Percentiles rank a stretch among this genome's conserved stretches.
Conservation (phyloP, 768 basidiomycete genomes). For the Kwoniella bestiolae region DNA sequence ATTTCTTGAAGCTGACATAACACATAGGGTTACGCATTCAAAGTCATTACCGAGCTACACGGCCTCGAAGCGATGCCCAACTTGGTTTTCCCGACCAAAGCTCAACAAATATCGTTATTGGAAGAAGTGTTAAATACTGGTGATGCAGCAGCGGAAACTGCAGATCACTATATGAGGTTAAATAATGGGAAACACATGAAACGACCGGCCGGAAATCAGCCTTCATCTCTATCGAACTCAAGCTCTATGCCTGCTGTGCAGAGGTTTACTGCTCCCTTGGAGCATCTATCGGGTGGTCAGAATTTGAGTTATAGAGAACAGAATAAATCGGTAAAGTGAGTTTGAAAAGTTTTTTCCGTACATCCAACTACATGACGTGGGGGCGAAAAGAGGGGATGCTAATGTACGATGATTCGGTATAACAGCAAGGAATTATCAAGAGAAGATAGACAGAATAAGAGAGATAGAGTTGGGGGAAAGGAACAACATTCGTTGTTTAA, state of each 20-base stretch:
- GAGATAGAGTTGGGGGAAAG: constrained; percentile 11
- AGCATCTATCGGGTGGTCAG: constrained; percentile 56
- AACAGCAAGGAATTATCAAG: constrained; percentile 47
- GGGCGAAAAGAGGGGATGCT: neutral
- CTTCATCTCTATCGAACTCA: constrained; percentile 4
- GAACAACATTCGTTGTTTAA: constrained; percentile 33
- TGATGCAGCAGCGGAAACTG: constrained; percentile 66
- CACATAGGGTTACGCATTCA: constrained; percentile 85
- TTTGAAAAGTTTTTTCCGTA: constrained; percentile 5
- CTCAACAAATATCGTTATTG: constrained; percentile 96
- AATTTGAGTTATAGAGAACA: constrained; percentile 58
- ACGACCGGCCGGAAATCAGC: constrained; percentile 25
- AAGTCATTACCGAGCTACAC: constrained; percentile 97
- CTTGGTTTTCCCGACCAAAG: constrained; percentile 85
- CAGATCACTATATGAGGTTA: constrained; percentile 50
- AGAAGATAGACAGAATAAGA: constrained; percentile 46
- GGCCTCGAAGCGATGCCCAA: constrained; percentile 83
- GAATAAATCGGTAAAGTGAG: constrained; percentile 58
- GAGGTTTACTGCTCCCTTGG: constrained; percentile 53
- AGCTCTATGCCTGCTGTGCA: constrained; percentile 42
- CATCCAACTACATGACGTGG: neutral
- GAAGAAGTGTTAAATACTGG: constrained; percentile 87
- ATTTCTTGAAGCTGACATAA: constrained; percentile 6
- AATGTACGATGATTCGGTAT: neutral
- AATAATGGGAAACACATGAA: constrained; percentile 47